Conservation (phyloP, 352 stramenopile genomes). For the Pythium utonaiense region DNA sequence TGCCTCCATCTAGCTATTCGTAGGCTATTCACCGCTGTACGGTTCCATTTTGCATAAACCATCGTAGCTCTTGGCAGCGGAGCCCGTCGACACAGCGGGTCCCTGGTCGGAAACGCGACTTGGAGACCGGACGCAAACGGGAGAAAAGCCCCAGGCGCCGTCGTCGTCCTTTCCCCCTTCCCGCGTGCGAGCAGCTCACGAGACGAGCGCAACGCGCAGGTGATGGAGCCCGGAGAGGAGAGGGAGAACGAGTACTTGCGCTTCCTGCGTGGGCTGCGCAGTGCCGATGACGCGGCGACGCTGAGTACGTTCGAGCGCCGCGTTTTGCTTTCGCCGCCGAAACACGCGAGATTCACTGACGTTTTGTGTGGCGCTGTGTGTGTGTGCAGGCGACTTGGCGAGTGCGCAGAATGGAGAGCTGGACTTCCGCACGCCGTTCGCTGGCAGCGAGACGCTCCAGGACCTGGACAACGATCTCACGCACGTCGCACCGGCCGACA, state of each 20-base stretch:
- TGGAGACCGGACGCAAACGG: background rate
- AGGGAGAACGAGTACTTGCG: constrained; percentile 69
- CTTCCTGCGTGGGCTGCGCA: constrained; percentile 65
- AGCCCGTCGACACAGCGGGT: background rate
- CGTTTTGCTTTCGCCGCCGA: background rate
- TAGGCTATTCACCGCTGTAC: background rate
- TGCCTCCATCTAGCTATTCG: background rate
- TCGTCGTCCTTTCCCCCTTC: too few relatives aligned
- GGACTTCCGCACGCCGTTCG: constrained; percentile 75
- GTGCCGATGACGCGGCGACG: constrained; percentile 41
- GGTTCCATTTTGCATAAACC: background rate
- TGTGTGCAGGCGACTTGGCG: constrained; percentile 44
- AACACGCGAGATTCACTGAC: background rate
- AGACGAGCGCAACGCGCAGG: background rate
- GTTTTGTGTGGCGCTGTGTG: background rate
- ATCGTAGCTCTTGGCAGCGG: background rate
- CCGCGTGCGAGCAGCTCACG: background rate
- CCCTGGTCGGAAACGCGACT: background rate
- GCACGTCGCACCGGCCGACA: constrained; percentile 43
- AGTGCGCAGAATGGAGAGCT: constrained; percentile 52
- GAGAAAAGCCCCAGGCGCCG: background rate
- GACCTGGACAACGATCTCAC: constrained; percentile 54
- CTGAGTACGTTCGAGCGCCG: constrained; percentile 6
- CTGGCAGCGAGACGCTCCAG: constrained; percentile 45
- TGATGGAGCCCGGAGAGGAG: constrained; percentile 30